Base-by-base conservation (phyloP, 345 rosid species). In the Lepidium didymum region DNA sequence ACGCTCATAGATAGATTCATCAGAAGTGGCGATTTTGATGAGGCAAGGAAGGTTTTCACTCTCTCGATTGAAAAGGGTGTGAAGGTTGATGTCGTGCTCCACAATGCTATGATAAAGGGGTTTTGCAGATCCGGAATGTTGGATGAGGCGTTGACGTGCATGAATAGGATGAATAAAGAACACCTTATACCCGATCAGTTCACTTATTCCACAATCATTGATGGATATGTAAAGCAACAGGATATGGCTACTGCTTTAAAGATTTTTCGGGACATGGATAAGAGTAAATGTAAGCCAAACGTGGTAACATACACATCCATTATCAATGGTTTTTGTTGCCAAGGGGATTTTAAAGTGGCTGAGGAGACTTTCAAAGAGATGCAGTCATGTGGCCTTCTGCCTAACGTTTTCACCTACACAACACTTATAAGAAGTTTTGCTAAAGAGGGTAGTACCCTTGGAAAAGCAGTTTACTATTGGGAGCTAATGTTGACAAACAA, bases 71-170 rank as follows among this genome's bases (percentile, higher is more conserved):
- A 64, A 55, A 81, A 88, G 67, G 83, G 87, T 58, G 68, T 84
- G 57, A 77, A 84, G 77, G 87, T 78, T 53, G 89, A 81, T 74
- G 76, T 80, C 8, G 94, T 88, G 47, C 94, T 81, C 52, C 80
- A 81, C 70, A 93, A 93, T 51, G 82, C 85, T 71, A 81, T 90
- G 98, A 88, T 93, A 52, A 93, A 88, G 79, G 94, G 96, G 67
- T 90, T 79, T 74, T 87, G 98, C 78, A 86, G 85, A 77, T 78
- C 68, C 5, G 97, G 98, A 47, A 78, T 67, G 87, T 80, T 90
- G 85, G 75, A 71, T 14, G 86, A 88, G 35, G 96, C 94, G 9
- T 59, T 90, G 43, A 37, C 52, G 21, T 87, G 80, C 37, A 49
- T 86, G 64, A 77, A 72, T 46, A 80, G 64, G 84, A 89, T 87